Evolutionary conservation across 805 yeast genomes (phyloP).

Genomic region (Starmera amethionina): DNA sequence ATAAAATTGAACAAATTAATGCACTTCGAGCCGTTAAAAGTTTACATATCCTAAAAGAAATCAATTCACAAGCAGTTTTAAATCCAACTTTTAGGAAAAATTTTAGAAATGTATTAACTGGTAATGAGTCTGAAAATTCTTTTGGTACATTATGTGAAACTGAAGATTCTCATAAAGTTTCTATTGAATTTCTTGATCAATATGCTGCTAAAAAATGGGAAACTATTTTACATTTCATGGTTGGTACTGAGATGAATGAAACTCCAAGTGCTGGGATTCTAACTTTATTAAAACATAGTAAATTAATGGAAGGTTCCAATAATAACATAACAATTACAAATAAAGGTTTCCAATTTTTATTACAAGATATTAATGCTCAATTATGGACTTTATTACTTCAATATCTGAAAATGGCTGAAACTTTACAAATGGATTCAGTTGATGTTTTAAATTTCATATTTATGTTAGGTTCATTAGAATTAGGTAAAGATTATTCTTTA

Average conservation of each 20-base stretch:
- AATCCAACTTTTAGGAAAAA: conserved; percentile 69
- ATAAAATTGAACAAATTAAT: conserved; percentile 49
- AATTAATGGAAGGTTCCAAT: conserved; percentile 66
- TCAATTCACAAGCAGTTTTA: conserved; percentile 36
- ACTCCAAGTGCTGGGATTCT: conserved; percentile 79
- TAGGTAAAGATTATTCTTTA: conserved; percentile 78
- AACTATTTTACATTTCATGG: conserved; percentile 92
- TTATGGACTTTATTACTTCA: conserved; percentile 88
- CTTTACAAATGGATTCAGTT: conserved; percentile 86
- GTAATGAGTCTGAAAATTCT: conserved; percentile 56
- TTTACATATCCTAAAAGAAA: conserved; percentile 63
- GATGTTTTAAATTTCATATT: conserved; percentile 91
- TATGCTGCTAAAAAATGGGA: conserved; percentile 93
- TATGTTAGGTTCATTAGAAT: conserved; percentile 84
- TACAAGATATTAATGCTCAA: conserved; percentile 90
- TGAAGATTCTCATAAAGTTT: conserved; percentile 47
- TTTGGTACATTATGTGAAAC: conserved; percentile 65
- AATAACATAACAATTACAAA: conserved; percentile 64
- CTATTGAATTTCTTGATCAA: conserved; percentile 56
- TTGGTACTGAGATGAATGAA: conserved; percentile 69
- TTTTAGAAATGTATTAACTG: conserved; percentile 77
- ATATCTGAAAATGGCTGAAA: conserved; percentile 76
- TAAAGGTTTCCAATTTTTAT: conserved; percentile 84
- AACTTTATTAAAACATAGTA: conserved; percentile 65
- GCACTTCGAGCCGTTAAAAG: conserved; percentile 70